These are phyloP conservation scores for Dacryopinax spathularia DNA, from an alignment of 768 basidiomycete genomes.

Conservation along the genomic window DNA sequence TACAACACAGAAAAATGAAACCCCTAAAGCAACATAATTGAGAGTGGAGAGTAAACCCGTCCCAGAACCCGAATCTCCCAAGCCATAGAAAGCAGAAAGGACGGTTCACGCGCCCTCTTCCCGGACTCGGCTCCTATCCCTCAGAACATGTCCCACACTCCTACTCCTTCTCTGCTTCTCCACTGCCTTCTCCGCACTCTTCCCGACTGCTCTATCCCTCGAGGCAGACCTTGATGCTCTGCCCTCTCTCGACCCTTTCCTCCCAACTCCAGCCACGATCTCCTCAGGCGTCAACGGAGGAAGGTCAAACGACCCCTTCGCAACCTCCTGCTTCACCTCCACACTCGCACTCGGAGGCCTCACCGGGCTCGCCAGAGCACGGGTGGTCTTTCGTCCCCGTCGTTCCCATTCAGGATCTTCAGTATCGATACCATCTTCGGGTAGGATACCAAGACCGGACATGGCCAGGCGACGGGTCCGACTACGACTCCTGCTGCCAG, in stretches of 20 bases:
- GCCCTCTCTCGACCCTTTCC: neutral
- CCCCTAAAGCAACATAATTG: neutral
- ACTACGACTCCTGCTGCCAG: too few relatives aligned
- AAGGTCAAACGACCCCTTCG: neutral
- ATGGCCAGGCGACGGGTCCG: too few relatives aligned
- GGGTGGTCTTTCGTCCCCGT: neutral
- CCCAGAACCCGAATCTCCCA: too few relatives aligned
- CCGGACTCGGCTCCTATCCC: neutral
- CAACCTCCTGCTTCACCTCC: neutral
- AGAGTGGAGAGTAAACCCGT: too few relatives aligned
- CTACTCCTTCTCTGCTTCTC: neutral
- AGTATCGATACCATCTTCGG: too few relatives aligned
- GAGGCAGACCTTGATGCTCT: neutral
- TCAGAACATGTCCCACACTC: neutral
- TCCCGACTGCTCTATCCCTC: neutral
- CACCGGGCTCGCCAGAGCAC: neutral
- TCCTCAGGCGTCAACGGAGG: neutral
- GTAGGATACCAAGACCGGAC: too few relatives aligned
- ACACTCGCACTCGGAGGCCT: neutral
- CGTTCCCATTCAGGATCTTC: neutral
- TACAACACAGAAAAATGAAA: neutral
- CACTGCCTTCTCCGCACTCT: neutral
- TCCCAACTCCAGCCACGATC: neutral
- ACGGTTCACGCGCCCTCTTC: too few relatives aligned
- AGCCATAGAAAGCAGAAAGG: too few relatives aligned